Percentiles rank a stretch among this genome's conserved stretches.
phyloP scores from a whole-genome alignment of 108 stramenopile species.

The Aurantiochytrium sp. region DNA sequence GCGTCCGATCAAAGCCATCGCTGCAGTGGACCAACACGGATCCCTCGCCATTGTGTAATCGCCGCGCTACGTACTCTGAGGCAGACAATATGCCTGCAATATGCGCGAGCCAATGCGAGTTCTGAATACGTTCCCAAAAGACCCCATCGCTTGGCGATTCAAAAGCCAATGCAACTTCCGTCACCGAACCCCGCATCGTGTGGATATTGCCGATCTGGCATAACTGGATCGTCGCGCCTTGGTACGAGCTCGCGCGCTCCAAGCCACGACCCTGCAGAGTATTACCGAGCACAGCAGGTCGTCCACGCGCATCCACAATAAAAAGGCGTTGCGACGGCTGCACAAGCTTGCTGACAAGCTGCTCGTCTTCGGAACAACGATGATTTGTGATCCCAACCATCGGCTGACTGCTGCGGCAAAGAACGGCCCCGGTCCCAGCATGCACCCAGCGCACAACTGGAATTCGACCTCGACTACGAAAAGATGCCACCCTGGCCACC shows the following conservation, averaged over 20 bases:
- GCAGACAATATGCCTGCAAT: conserved; percentile 71
- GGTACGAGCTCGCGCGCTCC: neutral
- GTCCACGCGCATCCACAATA: neutral
- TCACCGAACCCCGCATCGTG: conserved; percentile 16
- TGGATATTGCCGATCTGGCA: conserved; percentile 31
- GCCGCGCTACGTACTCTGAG: conserved; percentile 72
- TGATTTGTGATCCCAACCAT: neutral
- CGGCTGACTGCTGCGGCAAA: conserved; percentile 4
- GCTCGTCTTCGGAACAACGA: neutral
- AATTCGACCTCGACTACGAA: neutral
- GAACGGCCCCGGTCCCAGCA: neutral
- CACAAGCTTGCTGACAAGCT: neutral
- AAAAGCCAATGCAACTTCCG: neutral
- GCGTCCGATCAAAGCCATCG: conserved; percentile 97
- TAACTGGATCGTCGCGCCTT: neutral
- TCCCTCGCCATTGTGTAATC: conserved; percentile 68
- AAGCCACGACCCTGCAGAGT: neutral
- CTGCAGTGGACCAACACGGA: conserved; percentile 91
- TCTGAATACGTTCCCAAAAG: conserved; percentile 49
- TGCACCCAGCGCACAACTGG: neutral
- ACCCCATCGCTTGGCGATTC: neutral
- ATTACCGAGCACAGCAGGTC: neutral
- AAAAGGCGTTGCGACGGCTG: neutral
- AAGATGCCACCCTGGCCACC: neutral
- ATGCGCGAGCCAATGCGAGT: conserved; percentile 81